Evolutionary conservation across 2,329 filamentous ascomycete genomes (phyloP), one percentile per base, ranked within the genome.

Genomic region (Boeremia lycopersici): DNA sequence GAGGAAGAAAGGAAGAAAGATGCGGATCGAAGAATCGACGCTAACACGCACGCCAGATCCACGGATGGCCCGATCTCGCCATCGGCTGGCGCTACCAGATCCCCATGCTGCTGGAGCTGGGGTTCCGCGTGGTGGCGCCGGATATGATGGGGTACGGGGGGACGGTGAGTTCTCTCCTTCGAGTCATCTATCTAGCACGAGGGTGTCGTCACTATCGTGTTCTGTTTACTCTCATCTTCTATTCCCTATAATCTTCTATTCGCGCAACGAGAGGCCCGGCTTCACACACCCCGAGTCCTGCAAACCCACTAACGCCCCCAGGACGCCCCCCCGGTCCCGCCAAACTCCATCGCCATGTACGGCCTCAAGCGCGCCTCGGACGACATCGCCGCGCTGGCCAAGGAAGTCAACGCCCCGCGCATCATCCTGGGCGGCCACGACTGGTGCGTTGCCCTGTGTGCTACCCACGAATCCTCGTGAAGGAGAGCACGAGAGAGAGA

Each of bases 11-110:
- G 30, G 30, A 31, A 49, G 70, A 58, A n/a, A n/a, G n/a, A n/a
- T n/a, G n/a, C n/a, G n/a, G n/a, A n/a, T n/a, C n/a, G n/a, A n/a
- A n/a, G n/a, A n/a, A n/a, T n/a, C n/a, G n/a, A n/a, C n/a, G n/a
- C n/a, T 47, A 17, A 47, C 44, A 15, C 1, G 5, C 8, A 11
- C 7, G 23, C 9, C 6, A 83, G 81, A 78, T 90, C 69, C 89
- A 92, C 75, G 93, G 93, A 62, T 96, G 88, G 77, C 93, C 93
- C 0, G 92, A 96, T 75, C 76, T 95, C 15, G 85, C 86, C 8
- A 86, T 92, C 69, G 91, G 89, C 70, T 98, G 93, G 93, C 88
- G 93, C 58, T 88, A 90, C 76, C 93, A 97, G 75, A 89, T 97
- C 56, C 92, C 93, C 0, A 76, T 86, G 64, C 82, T 98, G 19